phyloP scores from a whole-genome alignment of 257 asterid species.

The Solanum gandarillasii region DNA sequence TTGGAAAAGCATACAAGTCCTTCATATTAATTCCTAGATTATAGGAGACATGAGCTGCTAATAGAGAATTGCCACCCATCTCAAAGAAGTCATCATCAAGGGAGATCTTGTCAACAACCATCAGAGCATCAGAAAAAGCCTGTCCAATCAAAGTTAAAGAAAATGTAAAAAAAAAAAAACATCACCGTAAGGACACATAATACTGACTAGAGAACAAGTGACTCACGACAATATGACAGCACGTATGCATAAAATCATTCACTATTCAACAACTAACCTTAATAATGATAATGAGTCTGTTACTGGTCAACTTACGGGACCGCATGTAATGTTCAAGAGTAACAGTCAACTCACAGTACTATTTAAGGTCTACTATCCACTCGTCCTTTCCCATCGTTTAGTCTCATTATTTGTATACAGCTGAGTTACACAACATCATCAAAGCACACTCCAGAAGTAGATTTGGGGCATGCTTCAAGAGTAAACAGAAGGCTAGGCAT shows the following conservation, averaged over 20 bases:
- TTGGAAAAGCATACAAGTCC: slow-evolving; percentile 60
- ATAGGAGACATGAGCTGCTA: slow-evolving; percentile 77
- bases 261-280: background rate
- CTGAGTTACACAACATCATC: background rate
- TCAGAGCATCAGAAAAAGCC: slow-evolving; percentile 69
- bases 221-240: background rate
- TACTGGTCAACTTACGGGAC: background rate
- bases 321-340: background rate
- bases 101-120: slow-evolving; percentile 55
- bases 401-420: background rate
- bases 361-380: background rate
- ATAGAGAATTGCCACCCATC: slow-evolving; percentile 80
- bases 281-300: background rate
- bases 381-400: background rate
- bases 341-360: background rate
- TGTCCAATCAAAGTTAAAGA: slow-evolving; percentile 14
- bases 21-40: slow-evolving; percentile 81
- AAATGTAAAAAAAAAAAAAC: background rate
- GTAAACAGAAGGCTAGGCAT: background rate
- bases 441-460: background rate
- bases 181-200: background rate
- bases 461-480: background rate
- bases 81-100: slow-evolving; percentile 61
- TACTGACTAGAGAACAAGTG: background rate
- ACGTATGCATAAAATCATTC: background rate